Evolutionary conservation across 495 filamentous ascomycete species (phyloP), one percentile per base, ranked within the genome.

Genomic region (Xylaria sp.): DNA sequence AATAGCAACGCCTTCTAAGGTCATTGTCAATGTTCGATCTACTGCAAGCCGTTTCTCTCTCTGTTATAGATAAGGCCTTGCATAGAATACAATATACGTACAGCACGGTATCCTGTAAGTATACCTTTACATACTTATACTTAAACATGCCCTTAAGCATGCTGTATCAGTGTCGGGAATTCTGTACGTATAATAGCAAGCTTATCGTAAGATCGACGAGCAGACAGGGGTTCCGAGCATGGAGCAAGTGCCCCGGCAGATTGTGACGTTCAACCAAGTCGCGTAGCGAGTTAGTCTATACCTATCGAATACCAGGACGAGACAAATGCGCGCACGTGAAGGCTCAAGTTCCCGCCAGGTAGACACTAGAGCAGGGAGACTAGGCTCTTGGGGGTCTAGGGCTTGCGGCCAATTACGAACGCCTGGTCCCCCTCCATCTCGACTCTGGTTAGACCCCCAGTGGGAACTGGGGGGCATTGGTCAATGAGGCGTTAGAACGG

Each of bases 401-500:
- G 57, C 11, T 35, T 55, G 40, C 67, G 53, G 67, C 67, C 67
- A 69, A 69, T 69, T 31, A 29, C 55, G 33, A 50, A 19, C 43
- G 67, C 43, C 67, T 69, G n/a, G n/a, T n/a, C n/a, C n/a, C n/a
- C 53, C 67, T 53, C 44, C 11, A 55, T 21, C 21, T 5, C 8
- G 11, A 35, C 31, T 2, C 40, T 66, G 26, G 15, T 35, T 40
- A 31, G 43, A n/a, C n/a, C n/a, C n/a, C n/a, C n/a, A 44, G 33
- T 26, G 21, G 17, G 21, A 48, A 43, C 48, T 29, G 43, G 46
- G 6, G 43, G 46, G 6, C 24, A 55, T 41, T 67, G 46, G 48
- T 48, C 40, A 55, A 67, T 67, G 64, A 41, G 46, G 64, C n/a
- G 44, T 9, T 19, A 41, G 33, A 55, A 50, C 64, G 35, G 48